Evolutionary conservation across 352 stramenopile genomes (phyloP).

Genomic region (Saprolegnia parasitica): DNA sequence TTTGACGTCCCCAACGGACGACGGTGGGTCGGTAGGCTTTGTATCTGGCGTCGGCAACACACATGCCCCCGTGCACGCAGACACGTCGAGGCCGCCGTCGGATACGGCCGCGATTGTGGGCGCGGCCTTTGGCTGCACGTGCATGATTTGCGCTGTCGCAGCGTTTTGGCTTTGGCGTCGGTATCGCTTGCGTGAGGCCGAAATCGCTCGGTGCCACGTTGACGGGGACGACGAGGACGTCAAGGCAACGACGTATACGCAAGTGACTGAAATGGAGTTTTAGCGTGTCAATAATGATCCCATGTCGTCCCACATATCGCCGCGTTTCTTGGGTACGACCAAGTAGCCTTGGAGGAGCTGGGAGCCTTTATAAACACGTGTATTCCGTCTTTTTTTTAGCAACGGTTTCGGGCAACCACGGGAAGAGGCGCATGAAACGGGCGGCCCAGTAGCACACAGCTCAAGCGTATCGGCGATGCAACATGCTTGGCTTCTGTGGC

Average conservation of each 20-base stretch:
- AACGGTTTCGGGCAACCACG: too few relatives aligned
- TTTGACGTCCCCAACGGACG: too few relatives aligned
- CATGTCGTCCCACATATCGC: neutral
- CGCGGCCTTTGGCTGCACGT: neutral
- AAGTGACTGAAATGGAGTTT: conserved; percentile 15
- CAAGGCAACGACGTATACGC: neutral
- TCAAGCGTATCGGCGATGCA: too few relatives aligned
- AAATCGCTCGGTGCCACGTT: neutral
- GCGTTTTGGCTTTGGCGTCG: neutral
- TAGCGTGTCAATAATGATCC: neutral
- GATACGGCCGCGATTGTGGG: conserved; percentile 6
- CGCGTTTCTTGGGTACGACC: neutral
- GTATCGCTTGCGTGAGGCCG: neutral
- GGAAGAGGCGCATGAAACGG: too few relatives aligned
- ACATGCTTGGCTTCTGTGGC: too few relatives aligned
- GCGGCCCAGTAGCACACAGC: too few relatives aligned
- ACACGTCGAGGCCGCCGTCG: neutral
- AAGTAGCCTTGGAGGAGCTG: neutral
- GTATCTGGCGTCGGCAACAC: too few relatives aligned
- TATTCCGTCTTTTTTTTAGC: too few relatives aligned
- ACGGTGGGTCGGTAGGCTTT: too few relatives aligned
- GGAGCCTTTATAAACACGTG: too few relatives aligned
- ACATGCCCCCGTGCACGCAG: too few relatives aligned
- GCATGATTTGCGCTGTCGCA: neutral
- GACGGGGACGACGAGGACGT: neutral